Conservation (phyloP, 257 asterid genomes). For the Jasminum sambac region DNA sequence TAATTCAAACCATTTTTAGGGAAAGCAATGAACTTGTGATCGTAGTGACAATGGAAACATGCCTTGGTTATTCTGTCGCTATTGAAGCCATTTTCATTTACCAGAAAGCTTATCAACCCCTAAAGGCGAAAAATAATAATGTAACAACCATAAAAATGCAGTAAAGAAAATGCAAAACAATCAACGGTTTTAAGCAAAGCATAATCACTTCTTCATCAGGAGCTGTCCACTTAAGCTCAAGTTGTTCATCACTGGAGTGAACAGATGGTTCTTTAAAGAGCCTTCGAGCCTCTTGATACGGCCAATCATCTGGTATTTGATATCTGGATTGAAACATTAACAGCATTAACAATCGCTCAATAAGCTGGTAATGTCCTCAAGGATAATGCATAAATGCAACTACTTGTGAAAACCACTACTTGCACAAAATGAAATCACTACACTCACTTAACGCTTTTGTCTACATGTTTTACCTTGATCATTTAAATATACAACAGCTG, state of each 20-base stretch:
- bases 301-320: conserved; percentile 96
- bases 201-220: conserved; percentile 90
- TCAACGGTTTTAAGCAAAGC: conserved; percentile 21
- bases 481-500: neutral
- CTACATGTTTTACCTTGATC: neutral
- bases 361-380: neutral
- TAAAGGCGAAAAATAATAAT: conserved; percentile 31
- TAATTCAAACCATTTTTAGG: neutral
- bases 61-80: conserved; percentile 85
- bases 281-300: conserved; percentile 82
- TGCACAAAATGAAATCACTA: neutral
- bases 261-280: conserved; percentile 95
- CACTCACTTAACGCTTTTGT: neutral
- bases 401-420: conserved; percentile 1
- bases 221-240: conserved; percentile 88
- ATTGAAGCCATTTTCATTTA: conserved; percentile 94
- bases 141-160: conserved; percentile 18
- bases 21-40: conserved; percentile 4
- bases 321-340: conserved; percentile 48
- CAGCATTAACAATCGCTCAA: neutral
- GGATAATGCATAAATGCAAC: conserved; percentile 8
- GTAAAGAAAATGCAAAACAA: conserved; percentile 21
- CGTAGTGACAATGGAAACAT: conserved; percentile 26
- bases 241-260: conserved; percentile 54
- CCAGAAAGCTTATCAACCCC: conserved; percentile 87